phyloP scores from a whole-genome alignment of 805 yeast genomes.

The Candida suzukii region DNA sequence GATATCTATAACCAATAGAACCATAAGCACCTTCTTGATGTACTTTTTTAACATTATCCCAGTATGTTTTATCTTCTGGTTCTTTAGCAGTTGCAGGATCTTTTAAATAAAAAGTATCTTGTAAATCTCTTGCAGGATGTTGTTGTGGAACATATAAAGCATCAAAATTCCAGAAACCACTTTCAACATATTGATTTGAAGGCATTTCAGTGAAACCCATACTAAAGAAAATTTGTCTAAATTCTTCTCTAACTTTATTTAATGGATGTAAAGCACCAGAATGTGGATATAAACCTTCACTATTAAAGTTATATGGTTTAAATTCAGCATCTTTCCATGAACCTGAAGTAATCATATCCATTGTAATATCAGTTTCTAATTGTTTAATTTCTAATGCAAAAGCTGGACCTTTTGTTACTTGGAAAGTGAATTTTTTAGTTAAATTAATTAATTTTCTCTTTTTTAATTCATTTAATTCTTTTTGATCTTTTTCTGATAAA shows the following conservation, averaged over 20 bases:
- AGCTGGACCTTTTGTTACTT: slow-evolving; percentile 72
- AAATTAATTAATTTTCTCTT: slow-evolving; percentile 81
- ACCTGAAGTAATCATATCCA: slow-evolving; percentile 83
- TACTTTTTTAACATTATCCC: slow-evolving; percentile 71
- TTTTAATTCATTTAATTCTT: slow-evolving; percentile 76
- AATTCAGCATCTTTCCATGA: slow-evolving; percentile 78
- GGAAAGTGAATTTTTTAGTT: slow-evolving; percentile 69
- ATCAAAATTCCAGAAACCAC: slow-evolving; percentile 99
- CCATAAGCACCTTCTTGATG: slow-evolving; percentile 90
- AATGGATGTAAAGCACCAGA: slow-evolving; percentile 96
- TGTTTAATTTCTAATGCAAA: slow-evolving; percentile 76
- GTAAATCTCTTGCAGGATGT: slow-evolving; percentile 99
- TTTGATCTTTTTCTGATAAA: slow-evolving; percentile 41
- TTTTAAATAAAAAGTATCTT: slow-evolving; percentile 95
- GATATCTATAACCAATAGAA: slow-evolving; percentile 96
- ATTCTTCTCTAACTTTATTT: slow-evolving; percentile 94
- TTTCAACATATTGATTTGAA: slow-evolving; percentile 94
- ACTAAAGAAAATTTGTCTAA: slow-evolving; percentile 93
- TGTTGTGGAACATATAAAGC: slow-evolving; percentile 96
- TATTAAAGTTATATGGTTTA: slow-evolving; percentile 93
- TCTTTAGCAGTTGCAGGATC: slow-evolving; percentile 79
- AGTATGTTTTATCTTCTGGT: slow-evolving; percentile 76
- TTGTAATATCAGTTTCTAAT: slow-evolving; percentile 88
- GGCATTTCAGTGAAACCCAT: slow-evolving; percentile 99
- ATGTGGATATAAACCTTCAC: slow-evolving; percentile 82